Base-by-base conservation (phyloP, 768 basidiomycete species). In the Megacollybia marginata region DNA sequence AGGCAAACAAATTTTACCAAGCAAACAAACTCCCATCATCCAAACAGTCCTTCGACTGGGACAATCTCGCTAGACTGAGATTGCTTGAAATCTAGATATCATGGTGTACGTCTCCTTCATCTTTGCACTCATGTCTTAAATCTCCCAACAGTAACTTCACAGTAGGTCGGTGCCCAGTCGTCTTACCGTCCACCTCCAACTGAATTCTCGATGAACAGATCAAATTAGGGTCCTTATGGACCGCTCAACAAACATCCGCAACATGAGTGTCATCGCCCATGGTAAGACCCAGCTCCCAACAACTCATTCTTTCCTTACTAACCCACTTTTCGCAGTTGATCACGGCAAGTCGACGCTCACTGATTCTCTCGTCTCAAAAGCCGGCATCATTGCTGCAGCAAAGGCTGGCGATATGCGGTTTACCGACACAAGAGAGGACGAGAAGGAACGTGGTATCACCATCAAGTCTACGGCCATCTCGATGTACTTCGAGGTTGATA, bases 301-400 rank as follows among this genome's bases (percentile, higher is more conserved):
- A 33, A 45, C 45, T 36, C 47, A 13, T 5, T 40, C 38, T 3
- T 10, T 10, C 10, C 35, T 36, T 36, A 5, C 52, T n/a, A 46
- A 33, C 56, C 58, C 52, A 33, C 44, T 28, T 36, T 34, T 44
- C 53, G 9, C 62, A 92, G 96, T 99, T 81, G 96, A 99, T 72
- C 96, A 99, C 76, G 96, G 96, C 75, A 99, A 99, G 73, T 99
- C 96, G 50, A 99, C 96, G 60, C 84, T 99, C 59, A 97, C 96
- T 58, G 96, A 99, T 71, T 97, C 95, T 38, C 79, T 99, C 42
- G 94, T 99, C 65, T 94, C 95, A 56, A 98, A 98, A 77, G 96
- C 96, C 55, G 96, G 96, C 80, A 99, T 99, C 68, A 97, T 99
- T 60, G 95, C 96, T 54, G 72, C 76, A 40, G 74, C 91, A 63